Percentiles rank a stretch among this genome's conserved stretches.
phyloP scores from a whole-genome alignment of 306 rosid species.

The Trichosanthes truncata region DNA sequence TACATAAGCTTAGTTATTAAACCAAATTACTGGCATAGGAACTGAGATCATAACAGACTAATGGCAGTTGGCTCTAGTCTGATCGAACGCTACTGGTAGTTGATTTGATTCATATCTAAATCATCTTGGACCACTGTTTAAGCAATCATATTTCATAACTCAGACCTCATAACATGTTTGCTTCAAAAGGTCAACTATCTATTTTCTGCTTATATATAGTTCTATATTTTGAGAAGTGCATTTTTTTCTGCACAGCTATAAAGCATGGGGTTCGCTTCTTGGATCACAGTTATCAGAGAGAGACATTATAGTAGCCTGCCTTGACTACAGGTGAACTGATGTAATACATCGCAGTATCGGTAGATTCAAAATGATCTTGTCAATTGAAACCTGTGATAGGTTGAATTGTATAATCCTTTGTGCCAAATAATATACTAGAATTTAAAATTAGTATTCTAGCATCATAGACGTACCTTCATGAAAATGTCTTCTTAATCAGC shows the following conservation, averaged over 20 bases:
- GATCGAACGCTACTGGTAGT: background rate
- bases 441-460: background rate
- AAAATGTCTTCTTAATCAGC: background rate
- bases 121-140: background rate
- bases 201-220: background rate
- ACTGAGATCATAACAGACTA: background rate
- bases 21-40: background rate
- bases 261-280: constrained; percentile 95
- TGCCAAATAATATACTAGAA: background rate
- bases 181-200: background rate
- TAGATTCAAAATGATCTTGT: background rate
- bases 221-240: background rate
- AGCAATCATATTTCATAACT: background rate
- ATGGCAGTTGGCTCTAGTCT: background rate
- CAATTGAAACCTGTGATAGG: background rate
- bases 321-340: constrained; percentile 69
- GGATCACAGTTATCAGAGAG: constrained; percentile 85
- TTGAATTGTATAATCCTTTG: background rate
- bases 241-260: constrained; percentile 45
- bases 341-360: background rate
- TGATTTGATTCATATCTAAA: background rate
- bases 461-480: background rate
- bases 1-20: background rate
- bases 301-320: constrained; percentile 87
- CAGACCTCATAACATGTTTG: background rate